Percentiles rank a stretch among this genome's conserved stretches.
Evolutionary conservation across 2,329 filamentous ascomycete species (phyloP).

Genomic region (Alternaria alternata): DNA sequence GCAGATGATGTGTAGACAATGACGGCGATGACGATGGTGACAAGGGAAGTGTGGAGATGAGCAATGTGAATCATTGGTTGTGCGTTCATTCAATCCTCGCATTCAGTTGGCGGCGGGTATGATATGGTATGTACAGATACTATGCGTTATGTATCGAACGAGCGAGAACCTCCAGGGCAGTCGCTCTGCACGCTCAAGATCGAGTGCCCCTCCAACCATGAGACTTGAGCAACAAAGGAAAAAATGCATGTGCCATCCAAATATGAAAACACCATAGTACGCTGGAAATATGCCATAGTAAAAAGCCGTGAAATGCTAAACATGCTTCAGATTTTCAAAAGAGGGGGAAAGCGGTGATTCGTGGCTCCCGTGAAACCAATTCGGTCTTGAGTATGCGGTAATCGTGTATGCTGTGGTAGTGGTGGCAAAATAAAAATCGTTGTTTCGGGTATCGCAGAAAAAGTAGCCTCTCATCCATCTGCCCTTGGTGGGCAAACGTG

Average conservation of each 20-base stretch:
- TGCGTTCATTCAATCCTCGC: conserved; percentile 11
- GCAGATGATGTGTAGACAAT: neutral
- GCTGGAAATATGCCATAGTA: neutral
- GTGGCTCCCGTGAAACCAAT: neutral
- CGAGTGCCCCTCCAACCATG: neutral
- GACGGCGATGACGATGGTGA: neutral
- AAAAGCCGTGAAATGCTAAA: conserved; percentile 4
- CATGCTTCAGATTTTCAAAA: neutral
- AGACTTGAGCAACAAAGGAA: conserved; percentile 4
- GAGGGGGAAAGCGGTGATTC: neutral
- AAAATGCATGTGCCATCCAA: conserved; percentile 1
- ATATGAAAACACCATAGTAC: conserved; percentile 1
- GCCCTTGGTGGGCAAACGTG: conserved; percentile 24
- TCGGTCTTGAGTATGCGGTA: conserved; percentile 1
- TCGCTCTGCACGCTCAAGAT: conserved; percentile 2
- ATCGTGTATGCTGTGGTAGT: conserved; percentile 1
- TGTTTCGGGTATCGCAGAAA: conserved; percentile 45
- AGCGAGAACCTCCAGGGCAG: conserved; percentile 13
- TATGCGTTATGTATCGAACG: conserved; percentile 3
- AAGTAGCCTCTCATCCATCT: conserved; percentile 8
- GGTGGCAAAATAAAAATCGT: conserved; percentile 19
- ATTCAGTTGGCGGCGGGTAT: conserved; percentile 5
- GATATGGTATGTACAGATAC: conserved; percentile 11
- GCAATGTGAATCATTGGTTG: neutral
- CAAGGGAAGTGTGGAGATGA: neutral